These are phyloP conservation scores for Nyctanthes arbortristis DNA, from an alignment of 257 asterid species.

Conservation along the genomic window DNA sequence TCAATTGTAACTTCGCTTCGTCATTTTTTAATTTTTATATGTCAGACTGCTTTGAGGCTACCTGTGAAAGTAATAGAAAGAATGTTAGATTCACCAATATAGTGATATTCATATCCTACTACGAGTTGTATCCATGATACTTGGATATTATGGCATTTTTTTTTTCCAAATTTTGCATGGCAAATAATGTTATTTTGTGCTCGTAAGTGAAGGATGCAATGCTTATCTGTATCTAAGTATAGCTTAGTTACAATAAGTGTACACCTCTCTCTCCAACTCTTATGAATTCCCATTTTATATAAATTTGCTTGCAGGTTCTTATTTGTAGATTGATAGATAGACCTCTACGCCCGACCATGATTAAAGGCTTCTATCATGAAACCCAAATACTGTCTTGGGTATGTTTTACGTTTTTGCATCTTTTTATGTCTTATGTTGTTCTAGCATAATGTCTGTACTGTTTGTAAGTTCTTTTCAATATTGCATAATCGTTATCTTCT, in stretches of 20 bases:
- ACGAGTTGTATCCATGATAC: background rate
- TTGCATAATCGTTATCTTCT: conserved; percentile 16
- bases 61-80: background rate
- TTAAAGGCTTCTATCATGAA: conserved; percentile 90
- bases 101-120: background rate
- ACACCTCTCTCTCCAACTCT: background rate
- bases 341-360: conserved; percentile 96
- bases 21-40: background rate
- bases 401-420: conserved; percentile 26
- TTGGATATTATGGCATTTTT: background rate
- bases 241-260: background rate
- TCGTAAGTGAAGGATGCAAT: background rate
- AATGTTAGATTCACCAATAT: background rate
- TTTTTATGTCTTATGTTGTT: background rate
- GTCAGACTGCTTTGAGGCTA: background rate
- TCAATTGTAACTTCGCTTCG: conserved; percentile 7
- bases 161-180: background rate
- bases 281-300: background rate
- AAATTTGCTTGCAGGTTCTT: conserved; percentile 74
- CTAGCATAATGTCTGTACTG: background rate
- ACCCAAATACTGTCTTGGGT: conserved; percentile 97
- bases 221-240: background rate
- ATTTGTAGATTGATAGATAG: conserved; percentile 96
- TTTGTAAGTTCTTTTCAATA: conserved; percentile 3
- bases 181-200: background rate